These are phyloP conservation scores for Colletotrichum lentis DNA, from an alignment of 2,329 filamentous ascomycete species.

Conservation along the genomic window DNA sequence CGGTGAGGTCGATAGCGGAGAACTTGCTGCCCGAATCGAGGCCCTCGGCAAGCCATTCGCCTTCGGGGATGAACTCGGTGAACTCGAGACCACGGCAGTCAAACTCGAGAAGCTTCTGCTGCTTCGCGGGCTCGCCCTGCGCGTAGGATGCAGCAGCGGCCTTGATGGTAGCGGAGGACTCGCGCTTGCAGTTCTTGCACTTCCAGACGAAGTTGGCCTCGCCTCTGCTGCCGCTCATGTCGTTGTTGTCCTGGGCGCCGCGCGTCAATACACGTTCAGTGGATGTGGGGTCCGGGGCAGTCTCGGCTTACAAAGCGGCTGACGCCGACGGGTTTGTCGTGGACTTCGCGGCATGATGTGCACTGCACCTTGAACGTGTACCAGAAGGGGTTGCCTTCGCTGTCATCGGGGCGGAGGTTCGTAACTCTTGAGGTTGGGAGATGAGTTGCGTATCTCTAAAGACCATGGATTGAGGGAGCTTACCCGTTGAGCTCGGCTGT, in stretches of 20 bases:
- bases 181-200: slow-evolving; percentile 97
- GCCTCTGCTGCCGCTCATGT: slow-evolving; percentile 90
- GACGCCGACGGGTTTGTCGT: slow-evolving; percentile 85
- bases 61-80: slow-evolving; percentile 89
- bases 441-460: not conserved
- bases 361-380: slow-evolving; percentile 99
- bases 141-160: slow-evolving; percentile 76
- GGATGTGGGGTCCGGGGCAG: not conserved
- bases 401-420: slow-evolving; percentile 85
- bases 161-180: slow-evolving; percentile 86
- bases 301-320: slow-evolving; percentile 80
- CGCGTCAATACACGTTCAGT: not conserved
- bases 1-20: slow-evolving; percentile 78
- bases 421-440: slow-evolving; percentile 75
- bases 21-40: slow-evolving; percentile 84
- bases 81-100: slow-evolving; percentile 96
- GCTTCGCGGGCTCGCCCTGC: slow-evolving; percentile 74
- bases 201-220: slow-evolving; percentile 99
- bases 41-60: slow-evolving; percentile 88
- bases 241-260: slow-evolving; percentile 76
- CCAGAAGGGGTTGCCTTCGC: slow-evolving; percentile 83
- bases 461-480: slow-evolving; percentile 37
- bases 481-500: slow-evolving; percentile 77
- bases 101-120: slow-evolving; percentile 83
- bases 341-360: slow-evolving; percentile 92